Conservation (phyloP, 1,139 yeast genomes). For the Komagataea norvegica region DNA sequence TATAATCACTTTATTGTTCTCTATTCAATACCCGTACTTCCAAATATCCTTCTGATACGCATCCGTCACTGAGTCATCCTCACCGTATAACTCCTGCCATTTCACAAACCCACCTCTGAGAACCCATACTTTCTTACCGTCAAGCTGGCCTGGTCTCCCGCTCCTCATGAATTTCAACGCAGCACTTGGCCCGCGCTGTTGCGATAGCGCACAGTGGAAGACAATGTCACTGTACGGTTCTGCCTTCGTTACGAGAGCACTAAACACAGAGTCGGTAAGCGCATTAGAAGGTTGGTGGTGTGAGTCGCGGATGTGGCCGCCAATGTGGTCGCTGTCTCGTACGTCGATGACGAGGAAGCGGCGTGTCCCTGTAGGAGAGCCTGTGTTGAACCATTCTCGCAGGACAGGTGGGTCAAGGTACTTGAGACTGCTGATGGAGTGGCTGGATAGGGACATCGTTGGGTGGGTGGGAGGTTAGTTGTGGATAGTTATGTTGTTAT, state of each 20-base stretch:
- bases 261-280: constrained; percentile 40
- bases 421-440: constrained; percentile 19
- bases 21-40: constrained; percentile 31
- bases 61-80: constrained; percentile 62
- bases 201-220: constrained; percentile 87
- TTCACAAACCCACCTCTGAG: constrained; percentile 77
- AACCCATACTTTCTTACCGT: constrained; percentile 56
- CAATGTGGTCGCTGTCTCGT: constrained; percentile 72
- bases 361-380: constrained; percentile 36
- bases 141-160: constrained; percentile 37
- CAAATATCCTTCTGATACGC: constrained; percentile 57
- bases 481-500: too few species aligned
- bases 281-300: constrained; percentile 57
- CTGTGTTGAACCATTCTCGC: constrained; percentile 40
- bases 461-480: too few species aligned
- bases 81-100: constrained; percentile 78
- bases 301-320: constrained; percentile 69
- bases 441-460: too few species aligned
- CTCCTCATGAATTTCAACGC: constrained; percentile 63
- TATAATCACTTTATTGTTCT: too few species aligned
- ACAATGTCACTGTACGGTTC: constrained; percentile 49
- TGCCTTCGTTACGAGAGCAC: constrained; percentile 37
- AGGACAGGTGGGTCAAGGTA: constrained; percentile 43
- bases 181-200: constrained; percentile 85
- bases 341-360: constrained; percentile 77